Conservation (phyloP, 306 rosid species). For the Hippophae tibetana region DNA sequence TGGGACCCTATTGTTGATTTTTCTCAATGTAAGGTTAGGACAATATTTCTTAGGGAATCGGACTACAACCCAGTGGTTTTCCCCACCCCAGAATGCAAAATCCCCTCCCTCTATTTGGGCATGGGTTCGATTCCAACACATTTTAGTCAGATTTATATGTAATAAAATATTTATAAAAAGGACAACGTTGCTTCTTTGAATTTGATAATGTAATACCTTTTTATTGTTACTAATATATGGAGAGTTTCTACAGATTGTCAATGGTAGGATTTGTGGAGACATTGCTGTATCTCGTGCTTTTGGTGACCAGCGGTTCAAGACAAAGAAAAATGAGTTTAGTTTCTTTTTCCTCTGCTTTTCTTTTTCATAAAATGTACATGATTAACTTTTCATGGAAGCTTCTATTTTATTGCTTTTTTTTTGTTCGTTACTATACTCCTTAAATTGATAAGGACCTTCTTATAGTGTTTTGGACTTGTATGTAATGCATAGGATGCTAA, state of each 20-base stretch:
- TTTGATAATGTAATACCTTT: no score
- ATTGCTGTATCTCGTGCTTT: constrained; percentile 96
- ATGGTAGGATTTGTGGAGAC: constrained; percentile 96
- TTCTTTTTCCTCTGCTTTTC: constrained; percentile 22
- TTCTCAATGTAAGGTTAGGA: no score
- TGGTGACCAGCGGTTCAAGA: constrained; percentile 87
- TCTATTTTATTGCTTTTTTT: no score
- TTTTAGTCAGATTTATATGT: not conserved
- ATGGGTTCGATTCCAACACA: not conserved
- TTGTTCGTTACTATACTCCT: constrained; percentile 9
- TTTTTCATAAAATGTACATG: constrained; percentile 7
- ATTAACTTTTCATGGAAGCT: constrained; percentile 5
- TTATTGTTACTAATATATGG: not conserved
- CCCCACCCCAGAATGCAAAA: no score
- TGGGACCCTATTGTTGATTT: not conserved
- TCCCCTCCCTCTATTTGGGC: not conserved
- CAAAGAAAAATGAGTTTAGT: constrained; percentile 79
- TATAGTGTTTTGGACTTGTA: constrained; percentile 25
- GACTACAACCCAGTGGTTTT: no score
- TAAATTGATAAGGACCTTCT: constrained; percentile 17
- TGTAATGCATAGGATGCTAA: constrained; percentile 63
- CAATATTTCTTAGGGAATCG: no score
- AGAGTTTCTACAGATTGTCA: constrained; percentile 47
- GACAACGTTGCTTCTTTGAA: no score
- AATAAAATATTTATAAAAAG: no score